Evolutionary conservation across 257 asterid species (phyloP).

Genomic region (Lantana camara): DNA sequence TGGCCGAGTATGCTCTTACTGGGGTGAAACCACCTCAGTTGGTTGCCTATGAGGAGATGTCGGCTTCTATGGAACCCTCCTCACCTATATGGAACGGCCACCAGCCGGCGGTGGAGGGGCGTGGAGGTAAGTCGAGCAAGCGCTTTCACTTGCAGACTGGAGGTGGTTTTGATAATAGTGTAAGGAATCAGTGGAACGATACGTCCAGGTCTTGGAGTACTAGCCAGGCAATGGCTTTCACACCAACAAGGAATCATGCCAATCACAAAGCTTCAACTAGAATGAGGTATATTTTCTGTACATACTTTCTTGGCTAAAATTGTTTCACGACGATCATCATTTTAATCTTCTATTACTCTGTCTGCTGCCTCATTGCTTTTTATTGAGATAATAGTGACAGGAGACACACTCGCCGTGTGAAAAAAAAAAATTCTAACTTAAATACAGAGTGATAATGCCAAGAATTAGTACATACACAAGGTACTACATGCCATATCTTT

Average conservation of each 20-base stretch:
- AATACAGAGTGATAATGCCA: too few relatives aligned
- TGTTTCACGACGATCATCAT: too few relatives aligned
- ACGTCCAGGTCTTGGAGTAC: slow-evolving; percentile 65
- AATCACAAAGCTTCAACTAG: slow-evolving; percentile 36
- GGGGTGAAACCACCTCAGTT: slow-evolving; percentile 72
- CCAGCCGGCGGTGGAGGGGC: slow-evolving; percentile 21
- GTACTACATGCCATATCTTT: too few relatives aligned
- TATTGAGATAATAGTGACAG: too few relatives aligned
- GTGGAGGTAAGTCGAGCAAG: slow-evolving; percentile 26
- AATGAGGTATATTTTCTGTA: slow-evolving; percentile 58
- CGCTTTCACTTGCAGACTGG: slow-evolving; percentile 41
- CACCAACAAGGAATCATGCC: slow-evolving; percentile 56
- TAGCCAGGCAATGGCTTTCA: slow-evolving; percentile 48
- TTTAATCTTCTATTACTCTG: too few relatives aligned
- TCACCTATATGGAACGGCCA: slow-evolving; percentile 6
- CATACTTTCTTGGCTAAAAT: neutral
- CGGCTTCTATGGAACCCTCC: slow-evolving; percentile 36
- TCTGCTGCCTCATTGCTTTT: too few relatives aligned
- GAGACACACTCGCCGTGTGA: too few relatives aligned
- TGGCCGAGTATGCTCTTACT: slow-evolving; percentile 72
- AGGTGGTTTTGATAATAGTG: slow-evolving; percentile 58
- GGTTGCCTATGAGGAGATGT: slow-evolving; percentile 32
- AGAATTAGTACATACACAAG: too few relatives aligned
- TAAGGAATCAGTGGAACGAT: slow-evolving; percentile 68
- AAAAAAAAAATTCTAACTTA: too few relatives aligned